Evolutionary conservation across 768 basidiomycete genomes (phyloP).

Genomic region (Rhodotorula paludigena): DNA sequence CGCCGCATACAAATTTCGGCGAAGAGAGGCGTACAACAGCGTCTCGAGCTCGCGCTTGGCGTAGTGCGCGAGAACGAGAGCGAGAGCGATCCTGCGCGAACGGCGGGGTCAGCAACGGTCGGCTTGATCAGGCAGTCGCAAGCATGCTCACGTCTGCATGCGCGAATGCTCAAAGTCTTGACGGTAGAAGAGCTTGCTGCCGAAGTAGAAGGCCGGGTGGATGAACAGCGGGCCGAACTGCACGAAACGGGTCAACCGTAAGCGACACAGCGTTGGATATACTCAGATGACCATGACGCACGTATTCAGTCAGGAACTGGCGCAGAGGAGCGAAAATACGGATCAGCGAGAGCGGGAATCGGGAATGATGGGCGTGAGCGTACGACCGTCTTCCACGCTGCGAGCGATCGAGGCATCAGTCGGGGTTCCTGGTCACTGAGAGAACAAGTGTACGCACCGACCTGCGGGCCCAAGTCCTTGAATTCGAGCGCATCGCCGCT

Average conservation of each 20-base stretch:
- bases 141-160: constrained; percentile 58
- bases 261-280: too few species aligned
- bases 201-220: constrained; percentile 75
- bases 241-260: background rate
- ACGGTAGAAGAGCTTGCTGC: constrained; percentile 65
- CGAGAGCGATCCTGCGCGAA: constrained; percentile 57
- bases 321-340: too few species aligned
- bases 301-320: constrained; percentile 83
- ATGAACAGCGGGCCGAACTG: constrained; percentile 83
- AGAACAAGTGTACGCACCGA: constrained; percentile 55
- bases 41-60: constrained; percentile 89
- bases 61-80: constrained; percentile 78
- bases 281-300: constrained; percentile 52
- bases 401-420: too few species aligned
- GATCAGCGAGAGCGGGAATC: background rate
- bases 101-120: constrained; percentile 36
- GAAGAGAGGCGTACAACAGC: constrained; percentile 54
- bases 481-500: constrained; percentile 65
- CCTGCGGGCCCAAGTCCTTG: constrained; percentile 87
- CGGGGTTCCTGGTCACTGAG: too few species aligned
- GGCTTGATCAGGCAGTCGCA: background rate
- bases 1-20: background rate
- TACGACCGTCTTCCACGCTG: constrained; percentile 66
- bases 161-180: constrained; percentile 64
- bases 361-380: background rate